Base-by-base conservation (phyloP, 345 rosid species). In the Ailanthus altissimus region DNA sequence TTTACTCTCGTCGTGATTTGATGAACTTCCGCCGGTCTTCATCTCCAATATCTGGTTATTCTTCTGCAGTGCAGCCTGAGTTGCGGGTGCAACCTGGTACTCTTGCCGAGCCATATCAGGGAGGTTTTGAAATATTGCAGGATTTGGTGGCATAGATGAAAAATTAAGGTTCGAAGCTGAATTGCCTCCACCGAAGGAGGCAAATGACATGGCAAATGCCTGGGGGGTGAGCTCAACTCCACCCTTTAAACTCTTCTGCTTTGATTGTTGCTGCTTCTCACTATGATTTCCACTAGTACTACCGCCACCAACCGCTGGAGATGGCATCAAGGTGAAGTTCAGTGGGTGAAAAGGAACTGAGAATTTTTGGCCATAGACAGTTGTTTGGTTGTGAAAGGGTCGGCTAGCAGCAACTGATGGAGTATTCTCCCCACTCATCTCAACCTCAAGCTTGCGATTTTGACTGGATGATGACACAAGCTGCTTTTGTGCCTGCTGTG, bases 91-190 rank as follows among this genome's bases (percentile, higher is more conserved):
- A 59, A 80, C 70, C 36, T 81, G 91, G 83, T 88, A 84, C 15
- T 83, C 87, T 64, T 78, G 79, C 25, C 77, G 66, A 32, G 66
- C 47, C 68, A 61, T 46, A 20, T 80, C 84, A 23, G 85, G 81
- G 42, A 80, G 61, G 84, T 80, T 75, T 56, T 83, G 86, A 59
- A 81, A 74, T 62, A 83, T 25, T 15, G 79, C 54, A 45, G 81
- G 80, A 62, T 75, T 81, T 15, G 77, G 86, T 21, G 80, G 74
- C 78, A 77, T 76, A n/a, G 89, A 75, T 20, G 94, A 82, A 82
- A 88, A 87, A 76, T 77, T 85, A 32, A 90, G 78, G 70, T 79
- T 85, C 51, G 88, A 75, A 81, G 86, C 74, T 23, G 86, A 59
- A 72, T 71, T 72, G 77, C 78, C 75, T n/a, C 81, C 83, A 9